Percentiles rank a stretch among this genome's conserved stretches.
Evolutionary conservation across 495 filamentous ascomycete species (phyloP).

Genomic region (Penicillium turbatum): DNA sequence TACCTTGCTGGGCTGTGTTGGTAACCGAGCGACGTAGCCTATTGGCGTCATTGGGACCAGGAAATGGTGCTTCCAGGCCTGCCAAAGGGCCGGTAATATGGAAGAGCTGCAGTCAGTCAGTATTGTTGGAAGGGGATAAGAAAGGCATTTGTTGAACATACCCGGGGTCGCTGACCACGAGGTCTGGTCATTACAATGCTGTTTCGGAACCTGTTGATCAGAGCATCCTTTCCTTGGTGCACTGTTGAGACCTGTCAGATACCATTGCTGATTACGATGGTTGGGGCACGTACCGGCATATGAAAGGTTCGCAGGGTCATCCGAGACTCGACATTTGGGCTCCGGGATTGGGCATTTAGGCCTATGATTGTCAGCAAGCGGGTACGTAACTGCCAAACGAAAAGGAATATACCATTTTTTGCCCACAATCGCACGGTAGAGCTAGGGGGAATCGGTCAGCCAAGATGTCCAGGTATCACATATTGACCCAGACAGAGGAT

Average conservation of each 20-base stretch:
- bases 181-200: slow-evolving; percentile 90
- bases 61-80: slow-evolving; percentile 13
- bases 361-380: slow-evolving; percentile 36
- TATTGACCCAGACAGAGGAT: neutral
- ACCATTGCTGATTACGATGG: slow-evolving; percentile 10
- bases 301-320: no score
- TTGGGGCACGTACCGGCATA: slow-evolving; percentile 72
- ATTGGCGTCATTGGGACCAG: slow-evolving; percentile 12
- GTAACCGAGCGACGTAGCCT: slow-evolving; percentile 4
- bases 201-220: slow-evolving; percentile 93
- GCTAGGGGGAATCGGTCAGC: slow-evolving; percentile 48
- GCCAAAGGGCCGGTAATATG: slow-evolving; percentile 24
- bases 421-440: slow-evolving; percentile 66
- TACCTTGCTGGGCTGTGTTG: slow-evolving; percentile 6
- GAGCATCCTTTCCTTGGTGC: slow-evolving; percentile 84
- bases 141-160: slow-evolving; percentile 26
- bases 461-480: neutral
- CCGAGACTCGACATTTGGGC: no score
- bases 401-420: slow-evolving; percentile 57
- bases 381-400: neutral
- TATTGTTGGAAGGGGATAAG: neutral
- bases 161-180: slow-evolving; percentile 77
- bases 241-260: slow-evolving; percentile 45
- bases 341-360: slow-evolving; percentile 68
- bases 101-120: slow-evolving; percentile 37